A percentile compares a stretch with the other conserved stretches of the same genome.
Evolutionary conservation across 345 rosid species (phyloP).

Genomic region (Geranium rotundifolium): DNA sequence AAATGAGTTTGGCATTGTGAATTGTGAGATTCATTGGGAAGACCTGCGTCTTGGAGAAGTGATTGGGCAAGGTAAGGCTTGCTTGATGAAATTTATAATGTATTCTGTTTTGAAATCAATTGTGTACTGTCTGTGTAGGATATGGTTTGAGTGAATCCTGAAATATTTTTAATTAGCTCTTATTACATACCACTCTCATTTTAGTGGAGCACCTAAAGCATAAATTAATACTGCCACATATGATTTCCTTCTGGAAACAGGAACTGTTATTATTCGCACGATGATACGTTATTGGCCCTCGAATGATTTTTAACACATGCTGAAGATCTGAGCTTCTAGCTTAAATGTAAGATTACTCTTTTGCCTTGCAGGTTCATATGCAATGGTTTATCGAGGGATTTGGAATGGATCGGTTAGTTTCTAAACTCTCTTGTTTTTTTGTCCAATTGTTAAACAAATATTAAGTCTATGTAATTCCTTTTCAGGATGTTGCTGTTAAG

Average conservation of each 20-base stretch:
- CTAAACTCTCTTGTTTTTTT: neutral
- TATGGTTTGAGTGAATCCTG: too few species aligned
- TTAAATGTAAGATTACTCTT: constrained; percentile 1
- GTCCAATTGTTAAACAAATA: neutral
- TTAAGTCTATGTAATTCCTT: constrained; percentile 5
- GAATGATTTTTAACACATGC: too few species aligned
- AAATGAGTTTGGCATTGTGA: constrained; percentile 22
- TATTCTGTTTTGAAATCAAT: neutral
- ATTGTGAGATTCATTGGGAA: constrained; percentile 68
- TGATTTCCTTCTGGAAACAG: too few species aligned
- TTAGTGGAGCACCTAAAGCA: too few species aligned
- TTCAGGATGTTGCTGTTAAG: constrained; percentile 83
- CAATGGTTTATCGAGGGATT: constrained; percentile 53
- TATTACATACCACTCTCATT: too few species aligned
- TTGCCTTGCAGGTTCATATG: constrained; percentile 53
- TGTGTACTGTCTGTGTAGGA: too few species aligned
- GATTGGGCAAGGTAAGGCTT: constrained; percentile 63
- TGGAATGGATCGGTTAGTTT: constrained; percentile 76
- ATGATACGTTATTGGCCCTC: too few species aligned
- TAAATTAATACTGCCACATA: too few species aligned
- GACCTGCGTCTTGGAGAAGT: constrained; percentile 60
- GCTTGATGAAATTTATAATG: neutral
- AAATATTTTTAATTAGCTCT: too few species aligned
- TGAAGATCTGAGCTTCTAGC: neutral
- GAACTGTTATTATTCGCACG: too few species aligned